Conservation (phyloP, 352 stramenopile genomes). For the Phytophthora sp. region DNA sequence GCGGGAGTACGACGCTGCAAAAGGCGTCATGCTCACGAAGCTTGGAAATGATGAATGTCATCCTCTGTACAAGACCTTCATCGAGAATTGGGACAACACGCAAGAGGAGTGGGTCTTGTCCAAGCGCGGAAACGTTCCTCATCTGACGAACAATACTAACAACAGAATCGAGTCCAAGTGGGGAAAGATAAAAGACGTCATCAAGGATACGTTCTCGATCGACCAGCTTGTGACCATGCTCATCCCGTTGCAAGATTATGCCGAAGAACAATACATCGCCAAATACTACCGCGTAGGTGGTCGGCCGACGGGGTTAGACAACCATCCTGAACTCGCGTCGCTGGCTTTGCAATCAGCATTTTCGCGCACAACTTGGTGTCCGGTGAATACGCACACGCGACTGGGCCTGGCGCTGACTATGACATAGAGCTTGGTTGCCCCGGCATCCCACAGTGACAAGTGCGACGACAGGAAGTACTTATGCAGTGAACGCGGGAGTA, state of each 20-base stretch:
- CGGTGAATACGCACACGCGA: background rate
- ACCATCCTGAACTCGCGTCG: background rate
- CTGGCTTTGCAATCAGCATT: background rate
- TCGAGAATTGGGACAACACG: conserved; percentile 10
- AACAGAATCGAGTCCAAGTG: conserved; percentile 19
- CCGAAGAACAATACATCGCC: conserved; percentile 6
- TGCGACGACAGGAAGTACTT: background rate
- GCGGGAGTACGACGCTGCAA: background rate
- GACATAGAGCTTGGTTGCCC: background rate
- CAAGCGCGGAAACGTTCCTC: conserved; percentile 9
- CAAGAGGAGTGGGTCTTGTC: conserved; percentile 11
- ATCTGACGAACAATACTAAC: conserved; percentile 22
- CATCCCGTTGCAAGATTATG: conserved; percentile 12
- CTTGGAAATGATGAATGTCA: background rate
- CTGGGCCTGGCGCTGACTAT: conserved; percentile 7
- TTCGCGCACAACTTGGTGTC: background rate
- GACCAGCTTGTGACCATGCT: conserved; percentile 9
- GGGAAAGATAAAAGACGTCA: conserved; percentile 8
- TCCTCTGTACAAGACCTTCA: background rate
- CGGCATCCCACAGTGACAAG: background rate
- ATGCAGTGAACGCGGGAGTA: conserved; percentile 4
- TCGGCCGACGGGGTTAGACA: background rate
- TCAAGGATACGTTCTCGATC: background rate
- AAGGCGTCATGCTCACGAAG: background rate
- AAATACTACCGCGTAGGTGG: conserved; percentile 15